Conservation (phyloP, 495 filamentous ascomycete genomes). For the Hypoxylon subgilvum region DNA sequence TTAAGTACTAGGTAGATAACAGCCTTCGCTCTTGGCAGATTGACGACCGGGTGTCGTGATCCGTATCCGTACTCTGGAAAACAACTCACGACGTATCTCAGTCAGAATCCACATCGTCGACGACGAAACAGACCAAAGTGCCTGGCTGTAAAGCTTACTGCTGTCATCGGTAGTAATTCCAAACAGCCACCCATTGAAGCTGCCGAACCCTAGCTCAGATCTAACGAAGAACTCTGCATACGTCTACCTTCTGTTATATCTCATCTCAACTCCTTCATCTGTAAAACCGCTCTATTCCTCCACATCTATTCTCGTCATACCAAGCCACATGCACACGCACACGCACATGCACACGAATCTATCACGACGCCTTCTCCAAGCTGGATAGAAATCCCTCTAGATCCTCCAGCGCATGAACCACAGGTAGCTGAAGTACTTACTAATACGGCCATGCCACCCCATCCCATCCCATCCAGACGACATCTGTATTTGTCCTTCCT, state of each 20-base stretch:
- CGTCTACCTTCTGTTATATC: no score
- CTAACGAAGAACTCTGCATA: no score
- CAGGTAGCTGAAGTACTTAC: no score
- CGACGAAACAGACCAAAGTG: no score
- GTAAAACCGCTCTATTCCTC: no score
- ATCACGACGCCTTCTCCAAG: no score
- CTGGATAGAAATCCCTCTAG: no score
- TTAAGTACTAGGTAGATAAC: no score
- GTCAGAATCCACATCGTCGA: background rate
- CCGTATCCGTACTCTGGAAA: background rate
- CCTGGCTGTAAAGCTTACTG: no score
- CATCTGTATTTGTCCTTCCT: slow-evolving; percentile 16
- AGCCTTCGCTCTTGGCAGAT: slow-evolving; percentile 17
- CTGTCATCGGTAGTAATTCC: no score
- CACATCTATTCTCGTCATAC: background rate
- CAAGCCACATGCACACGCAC: slow-evolving; percentile 10
- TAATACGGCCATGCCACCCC: slow-evolving; percentile 1
- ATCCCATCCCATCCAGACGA: no score
- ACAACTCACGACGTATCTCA: background rate
- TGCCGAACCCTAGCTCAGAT: slow-evolving; percentile 18
- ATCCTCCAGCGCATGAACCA: slow-evolving; percentile 19
- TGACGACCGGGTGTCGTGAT: slow-evolving; percentile 12
- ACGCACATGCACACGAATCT: no score
- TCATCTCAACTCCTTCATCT: background rate
- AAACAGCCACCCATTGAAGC: background rate